Conservation (phyloP, 2,329 filamentous ascomycete genomes). For the Trichoderma citrinoviride region DNA sequence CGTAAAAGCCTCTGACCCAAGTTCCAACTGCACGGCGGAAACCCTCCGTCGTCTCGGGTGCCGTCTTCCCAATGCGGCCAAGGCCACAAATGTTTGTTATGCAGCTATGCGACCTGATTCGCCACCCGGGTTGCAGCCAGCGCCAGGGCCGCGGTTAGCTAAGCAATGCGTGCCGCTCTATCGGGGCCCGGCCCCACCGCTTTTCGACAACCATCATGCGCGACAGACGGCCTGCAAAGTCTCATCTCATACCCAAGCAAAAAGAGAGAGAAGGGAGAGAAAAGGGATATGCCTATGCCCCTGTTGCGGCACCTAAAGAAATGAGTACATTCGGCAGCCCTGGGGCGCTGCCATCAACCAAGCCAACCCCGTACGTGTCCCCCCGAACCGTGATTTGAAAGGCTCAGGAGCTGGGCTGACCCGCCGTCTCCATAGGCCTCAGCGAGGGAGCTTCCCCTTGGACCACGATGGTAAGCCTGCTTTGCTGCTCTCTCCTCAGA, state of each 20-base stretch:
- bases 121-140: neutral
- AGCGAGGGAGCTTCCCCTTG: constrained; percentile 92
- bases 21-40: neutral
- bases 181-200: constrained; percentile 18
- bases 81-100: neutral
- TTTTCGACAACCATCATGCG: constrained; percentile 10
- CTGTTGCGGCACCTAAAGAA: constrained; percentile 16
- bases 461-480: constrained; percentile 70
- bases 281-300: constrained; percentile 13
- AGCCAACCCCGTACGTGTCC: constrained; percentile 64
- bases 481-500: constrained; percentile 2
- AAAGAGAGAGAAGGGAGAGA: neutral
- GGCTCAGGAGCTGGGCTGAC: constrained; percentile 18
- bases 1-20: neutral
- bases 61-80: neutral
- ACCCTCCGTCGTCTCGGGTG: neutral
- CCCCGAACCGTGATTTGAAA: constrained; percentile 3
- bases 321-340: constrained; percentile 70
- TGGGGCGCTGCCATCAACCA: constrained; percentile 62
- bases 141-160: neutral
- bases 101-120: constrained; percentile 15
- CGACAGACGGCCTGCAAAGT: neutral
- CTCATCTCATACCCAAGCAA: neutral
- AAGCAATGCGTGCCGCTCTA: constrained; percentile 18
- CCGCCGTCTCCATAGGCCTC: constrained; percentile 56